Evolutionary conservation across 805 yeast species (phyloP), one percentile per base, ranked within the genome.

Genomic region (Candida railenensis): DNA sequence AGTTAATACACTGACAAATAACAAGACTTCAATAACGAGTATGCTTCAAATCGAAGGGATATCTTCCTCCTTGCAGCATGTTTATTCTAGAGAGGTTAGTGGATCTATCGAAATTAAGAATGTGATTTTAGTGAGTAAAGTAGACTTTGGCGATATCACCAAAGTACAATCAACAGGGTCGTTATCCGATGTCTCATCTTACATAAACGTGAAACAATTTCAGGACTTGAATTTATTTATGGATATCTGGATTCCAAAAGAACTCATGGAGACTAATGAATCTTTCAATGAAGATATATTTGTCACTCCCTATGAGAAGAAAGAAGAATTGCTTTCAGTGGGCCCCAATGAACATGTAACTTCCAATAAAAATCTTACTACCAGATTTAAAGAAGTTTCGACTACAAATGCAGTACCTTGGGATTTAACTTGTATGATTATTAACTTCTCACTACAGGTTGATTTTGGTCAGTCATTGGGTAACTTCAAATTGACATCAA

Each of bases 391-490:
- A 45, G 79, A 79, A 45, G 89, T 81, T 2, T 72, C 87, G 0
- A 71, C 81, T 0, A 77, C 88, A 0, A 72, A 78, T 21, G 81
- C 91, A 0, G 69, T 89, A 39, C 94, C 97, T 0, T 87, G 95
- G 88, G 74, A 81, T 14, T 61, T 86, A 25, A 80, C 85, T 9
- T 61, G 87, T 22, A 66, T 81, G 9, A 63, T 91, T 3, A 56
- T 72, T 0, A 78, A 80, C 47, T 65, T 83, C 1, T 61, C 67
- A 0, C 75, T 85, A 3, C 75, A 72, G 25, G 80, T 89, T 19
- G 95, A 90, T 54, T 73, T 92, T 49, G 98, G 98, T 0, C 86
- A 87, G 37, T 81, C 96, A 0, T 66, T 92, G 33, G 97, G 98
- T 16, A 73, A 79, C 12, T 61, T 87, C 40, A 67, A 74, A 1